Conservation (phyloP, 371 early-diverging fungal species). For the Choanephora cucurbitarum region DNA sequence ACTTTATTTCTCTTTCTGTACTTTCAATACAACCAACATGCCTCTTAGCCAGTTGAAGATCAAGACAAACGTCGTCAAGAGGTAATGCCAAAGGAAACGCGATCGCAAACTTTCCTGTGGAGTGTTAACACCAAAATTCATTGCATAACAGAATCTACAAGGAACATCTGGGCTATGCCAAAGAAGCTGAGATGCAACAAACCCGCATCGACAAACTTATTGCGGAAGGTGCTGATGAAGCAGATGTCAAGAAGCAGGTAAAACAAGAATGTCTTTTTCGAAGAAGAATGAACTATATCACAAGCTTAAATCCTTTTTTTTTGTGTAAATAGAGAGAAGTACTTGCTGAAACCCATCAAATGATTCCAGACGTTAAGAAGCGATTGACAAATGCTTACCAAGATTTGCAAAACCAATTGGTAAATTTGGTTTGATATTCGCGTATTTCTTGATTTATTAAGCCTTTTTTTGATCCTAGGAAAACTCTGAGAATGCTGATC, state of each 20-base stretch:
- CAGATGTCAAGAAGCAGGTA: constrained; percentile 76
- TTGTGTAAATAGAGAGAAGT: constrained; percentile 63
- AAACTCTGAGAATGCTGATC: constrained; percentile 42
- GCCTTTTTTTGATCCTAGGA: constrained; percentile 24
- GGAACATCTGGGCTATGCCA: constrained; percentile 63
- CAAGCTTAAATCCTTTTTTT: neutral
- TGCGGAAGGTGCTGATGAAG: constrained; percentile 60
- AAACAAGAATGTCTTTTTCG: neutral
- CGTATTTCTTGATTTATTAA: neutral
- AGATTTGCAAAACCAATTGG: constrained; percentile 54
- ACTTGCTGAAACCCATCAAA: constrained; percentile 69
- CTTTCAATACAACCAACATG: constrained; percentile 27
- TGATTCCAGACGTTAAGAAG: constrained; percentile 75
- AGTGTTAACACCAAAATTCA: neutral
- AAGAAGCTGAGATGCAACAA: constrained; percentile 66
- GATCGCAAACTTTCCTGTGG: neutral
- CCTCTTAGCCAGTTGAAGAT: constrained; percentile 65
- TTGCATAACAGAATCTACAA: constrained; percentile 54
- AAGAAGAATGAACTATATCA: neutral
- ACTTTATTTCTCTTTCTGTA: neutral
- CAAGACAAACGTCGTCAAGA: constrained; percentile 69
- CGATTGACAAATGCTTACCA: constrained; percentile 62
- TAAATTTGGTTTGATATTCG: constrained; percentile 11
- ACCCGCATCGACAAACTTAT: constrained; percentile 67
- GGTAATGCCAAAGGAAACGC: constrained; percentile 38